Evolutionary conservation across 2,329 filamentous ascomycete genomes (phyloP).

Genomic region (Pseudocercospora crystallina): DNA sequence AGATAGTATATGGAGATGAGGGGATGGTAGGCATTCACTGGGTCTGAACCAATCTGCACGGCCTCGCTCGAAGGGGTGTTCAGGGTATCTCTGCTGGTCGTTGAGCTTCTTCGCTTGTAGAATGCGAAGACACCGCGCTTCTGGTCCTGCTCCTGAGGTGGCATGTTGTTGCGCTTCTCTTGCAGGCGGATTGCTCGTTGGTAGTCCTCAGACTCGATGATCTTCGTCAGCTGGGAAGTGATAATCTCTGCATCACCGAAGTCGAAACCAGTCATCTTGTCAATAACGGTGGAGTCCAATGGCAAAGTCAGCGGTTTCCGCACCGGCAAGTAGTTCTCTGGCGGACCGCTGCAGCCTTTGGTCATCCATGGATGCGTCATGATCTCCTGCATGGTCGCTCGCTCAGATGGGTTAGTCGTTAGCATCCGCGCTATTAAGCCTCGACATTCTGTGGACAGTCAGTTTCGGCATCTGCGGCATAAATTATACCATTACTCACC

Average conservation of each 20-base stretch:
- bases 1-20: constrained; percentile 93
- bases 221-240: constrained; percentile 73
- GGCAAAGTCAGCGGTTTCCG: constrained; percentile 85
- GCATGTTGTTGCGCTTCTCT: constrained; percentile 62
- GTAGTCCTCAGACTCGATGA: constrained; percentile 94
- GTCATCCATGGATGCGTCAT: constrained; percentile 95
- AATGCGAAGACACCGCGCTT: constrained; percentile 95
- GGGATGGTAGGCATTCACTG: constrained; percentile 89
- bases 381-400: constrained; percentile 85
- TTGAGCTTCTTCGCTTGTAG: constrained; percentile 90
- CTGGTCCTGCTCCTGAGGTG: constrained; percentile 69
- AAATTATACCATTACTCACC: constrained; percentile 58
- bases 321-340: constrained; percentile 82
- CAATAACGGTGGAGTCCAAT: constrained; percentile 77
- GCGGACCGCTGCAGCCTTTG: constrained; percentile 82
- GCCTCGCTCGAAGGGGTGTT: constrained; percentile 81
- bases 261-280: constrained; percentile 97
- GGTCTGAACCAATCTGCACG: constrained; percentile 77
- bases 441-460: constrained; percentile 70
- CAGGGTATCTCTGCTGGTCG: constrained; percentile 83
- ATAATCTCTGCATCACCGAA: constrained; percentile 88
- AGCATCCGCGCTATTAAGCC: constrained; percentile 92
- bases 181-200: constrained; percentile 75
- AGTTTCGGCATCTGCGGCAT: constrained; percentile 1
- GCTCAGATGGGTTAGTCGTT: constrained; percentile 85